phyloP scores from a whole-genome alignment of 2,329 filamentous ascomycete species.

The Cryphonectria carpinicola region DNA sequence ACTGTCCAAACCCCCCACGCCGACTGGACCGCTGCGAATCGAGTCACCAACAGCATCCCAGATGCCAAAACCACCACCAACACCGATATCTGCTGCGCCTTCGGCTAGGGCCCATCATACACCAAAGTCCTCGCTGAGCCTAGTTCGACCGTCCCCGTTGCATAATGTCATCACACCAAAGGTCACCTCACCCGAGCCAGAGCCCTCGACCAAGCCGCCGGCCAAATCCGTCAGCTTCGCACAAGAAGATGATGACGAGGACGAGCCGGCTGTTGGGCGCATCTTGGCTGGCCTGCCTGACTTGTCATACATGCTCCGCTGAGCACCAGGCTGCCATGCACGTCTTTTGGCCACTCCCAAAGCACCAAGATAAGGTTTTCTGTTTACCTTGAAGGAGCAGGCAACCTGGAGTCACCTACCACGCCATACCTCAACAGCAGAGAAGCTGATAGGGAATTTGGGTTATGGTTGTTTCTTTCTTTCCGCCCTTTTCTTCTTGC shows the following conservation, averaged over 20 bases:
- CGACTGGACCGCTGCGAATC: background rate
- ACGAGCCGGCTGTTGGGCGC: slow-evolving; percentile 28
- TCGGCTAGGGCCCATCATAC: slow-evolving; percentile 18
- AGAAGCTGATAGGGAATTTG: too few species aligned
- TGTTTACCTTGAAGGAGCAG: background rate
- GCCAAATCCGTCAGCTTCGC: slow-evolving; percentile 19
- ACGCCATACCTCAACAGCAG: background rate
- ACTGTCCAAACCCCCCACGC: slow-evolving; percentile 11
- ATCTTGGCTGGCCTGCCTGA: slow-evolving; percentile 38
- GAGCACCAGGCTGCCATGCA: slow-evolving; percentile 16
- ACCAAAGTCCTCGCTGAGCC: slow-evolving; percentile 20
- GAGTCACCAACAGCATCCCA: slow-evolving; percentile 19
- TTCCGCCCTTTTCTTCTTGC: background rate
- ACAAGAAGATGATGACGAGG: slow-evolving; percentile 12
- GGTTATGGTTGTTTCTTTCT: background rate
- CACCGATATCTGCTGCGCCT: slow-evolving; percentile 9
- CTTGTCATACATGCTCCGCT: slow-evolving; percentile 42
- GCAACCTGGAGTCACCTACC: background rate
- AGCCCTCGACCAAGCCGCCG: background rate
- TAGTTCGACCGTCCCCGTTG: slow-evolving; percentile 24
- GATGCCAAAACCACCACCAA: slow-evolving; percentile 8
- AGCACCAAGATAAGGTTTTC: background rate
- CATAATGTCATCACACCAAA: slow-evolving; percentile 23
- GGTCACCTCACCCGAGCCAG: slow-evolving; percentile 16
- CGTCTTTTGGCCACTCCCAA: background rate